A percentile compares a stretch with the other conserved stretches of the same genome.
Evolutionary conservation across 2,329 filamentous ascomycete species (phyloP).

Genomic region (Grosmannia penicillata): DNA sequence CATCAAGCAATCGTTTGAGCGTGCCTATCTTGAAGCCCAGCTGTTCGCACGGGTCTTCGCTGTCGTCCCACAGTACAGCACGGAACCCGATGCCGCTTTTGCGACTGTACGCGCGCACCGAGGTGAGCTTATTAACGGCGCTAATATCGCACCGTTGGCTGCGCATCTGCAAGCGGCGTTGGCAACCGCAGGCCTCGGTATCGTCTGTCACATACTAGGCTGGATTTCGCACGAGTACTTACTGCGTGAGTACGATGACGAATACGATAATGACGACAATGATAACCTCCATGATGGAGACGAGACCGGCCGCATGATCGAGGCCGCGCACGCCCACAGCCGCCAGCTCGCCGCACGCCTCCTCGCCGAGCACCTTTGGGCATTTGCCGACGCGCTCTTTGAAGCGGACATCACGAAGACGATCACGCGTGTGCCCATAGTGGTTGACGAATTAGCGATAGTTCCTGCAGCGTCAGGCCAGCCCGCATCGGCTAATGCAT

Average conservation of each 20-base stretch:
- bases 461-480: conserved; percentile 28
- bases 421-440: conserved; percentile 32
- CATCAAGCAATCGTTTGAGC: conserved; percentile 45
- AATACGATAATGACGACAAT: conserved; percentile 18
- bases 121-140: conserved; percentile 35
- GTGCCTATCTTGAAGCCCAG: conserved; percentile 37
- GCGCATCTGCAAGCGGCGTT: conserved; percentile 33
- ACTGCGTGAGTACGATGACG: conserved; percentile 39
- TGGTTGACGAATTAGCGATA: conserved; percentile 35
- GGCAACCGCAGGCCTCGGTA: conserved; percentile 29
- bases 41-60: conserved; percentile 41
- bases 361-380: conserved; percentile 42
- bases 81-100: conserved; percentile 33
- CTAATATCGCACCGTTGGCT: conserved; percentile 38
- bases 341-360: conserved; percentile 41
- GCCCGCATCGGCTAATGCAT: conserved; percentile 38
- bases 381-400: conserved; percentile 37
- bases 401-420: conserved; percentile 40
- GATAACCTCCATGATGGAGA: too few species aligned
- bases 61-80: conserved; percentile 37
- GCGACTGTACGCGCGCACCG: conserved; percentile 32
- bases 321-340: too few species aligned
- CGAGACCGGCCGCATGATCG: conserved; percentile 32
- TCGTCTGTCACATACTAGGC: conserved; percentile 38
- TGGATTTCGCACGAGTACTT: conserved; percentile 46